Evolutionary conservation across 768 basidiomycete genomes (phyloP).

Genomic region (Boletus huronensis): DNA sequence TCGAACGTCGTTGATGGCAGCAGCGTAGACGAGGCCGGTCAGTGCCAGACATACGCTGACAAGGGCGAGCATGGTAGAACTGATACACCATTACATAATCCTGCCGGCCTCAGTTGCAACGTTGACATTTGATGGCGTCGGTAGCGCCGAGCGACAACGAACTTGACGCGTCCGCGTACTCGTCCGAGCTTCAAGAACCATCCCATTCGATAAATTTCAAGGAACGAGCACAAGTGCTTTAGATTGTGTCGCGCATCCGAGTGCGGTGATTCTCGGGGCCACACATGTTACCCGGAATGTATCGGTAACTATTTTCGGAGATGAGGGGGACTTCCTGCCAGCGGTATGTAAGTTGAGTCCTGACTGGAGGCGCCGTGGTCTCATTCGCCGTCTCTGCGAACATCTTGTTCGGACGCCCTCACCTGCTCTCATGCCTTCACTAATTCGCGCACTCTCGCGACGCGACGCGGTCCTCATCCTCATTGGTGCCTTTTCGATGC

Average conservation of each 20-base stretch:
- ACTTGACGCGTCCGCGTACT: not conserved
- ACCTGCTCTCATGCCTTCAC: conserved; percentile 28
- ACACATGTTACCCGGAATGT: not conserved
- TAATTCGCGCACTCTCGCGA: conserved; percentile 44
- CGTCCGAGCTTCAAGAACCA: no score
- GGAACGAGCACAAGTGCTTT: not conserved
- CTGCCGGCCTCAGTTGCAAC: no score
- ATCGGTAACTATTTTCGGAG: not conserved
- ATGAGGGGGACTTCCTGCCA: not conserved
- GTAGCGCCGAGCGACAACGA: not conserved
- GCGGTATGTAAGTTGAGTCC: not conserved
- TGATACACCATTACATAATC: conserved; percentile 4
- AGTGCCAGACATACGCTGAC: conserved; percentile 17
- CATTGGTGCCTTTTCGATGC: conserved; percentile 54
- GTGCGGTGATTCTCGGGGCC: not conserved
- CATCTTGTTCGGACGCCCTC: not conserved
- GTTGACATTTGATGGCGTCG: no score
- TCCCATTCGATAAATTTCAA: not conserved
- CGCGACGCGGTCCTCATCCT: conserved; percentile 60
- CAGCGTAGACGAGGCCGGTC: conserved; percentile 7
- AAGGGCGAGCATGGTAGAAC: conserved; percentile 11
- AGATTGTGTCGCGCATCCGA: not conserved
- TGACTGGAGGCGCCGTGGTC: not conserved
- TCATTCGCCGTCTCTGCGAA: not conserved
- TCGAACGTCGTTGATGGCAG: conserved; percentile 28